Evolutionary conservation across 768 basidiomycete species (phyloP), one percentile per base, ranked within the genome.

Genomic region (Boletellus sp.): DNA sequence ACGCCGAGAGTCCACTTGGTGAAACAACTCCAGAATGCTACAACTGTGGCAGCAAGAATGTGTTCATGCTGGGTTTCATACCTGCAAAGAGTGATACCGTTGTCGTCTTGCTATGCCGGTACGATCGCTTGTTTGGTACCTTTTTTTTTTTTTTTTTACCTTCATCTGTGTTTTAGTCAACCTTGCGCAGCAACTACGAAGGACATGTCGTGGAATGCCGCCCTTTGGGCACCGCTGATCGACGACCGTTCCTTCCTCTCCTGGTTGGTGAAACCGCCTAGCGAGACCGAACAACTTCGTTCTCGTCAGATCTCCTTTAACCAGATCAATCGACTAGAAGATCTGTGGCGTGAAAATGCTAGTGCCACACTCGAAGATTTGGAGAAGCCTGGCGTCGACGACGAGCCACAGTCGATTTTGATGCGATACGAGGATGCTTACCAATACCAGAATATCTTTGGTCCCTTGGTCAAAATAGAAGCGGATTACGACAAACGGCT

Each of bases 401-500:
- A 99, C 68, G 96, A 99, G 62, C 94, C 96, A 3, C 94, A 97
- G 66, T 82, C 87, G 7, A 88, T 99, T 54, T 66, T 95, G 20
- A 71, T 89, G 47, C 86, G 85, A 55, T 99, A 99, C 68, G 95
- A 98, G 66, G 96, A 99, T 67, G 96, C 96, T 39, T 99, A 98
- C 64, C 96, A 98, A 63, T 99, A 99, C 67, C 96, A 99, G 74
- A 99, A 99, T 65, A 98, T 99, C 48, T 95, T 98, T 62, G 96
- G 96, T 5, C 96, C 96, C 15, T 80, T 99, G 40, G 96, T 99
- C 70, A 99, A 99, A 74, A 98, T 99, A 59, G 96, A 99, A 65
- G 96, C 96, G 2, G 96, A 99, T 72, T 99, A 97, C 62, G 96
- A 99, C 66, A 97, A 97, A 72, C 81, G 86, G 47, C 78, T 98